Percentiles rank a stretch among this genome's conserved stretches.
Evolutionary conservation across 208 protist species (phyloP).

Genomic region (Trichomonas gallinae): DNA sequence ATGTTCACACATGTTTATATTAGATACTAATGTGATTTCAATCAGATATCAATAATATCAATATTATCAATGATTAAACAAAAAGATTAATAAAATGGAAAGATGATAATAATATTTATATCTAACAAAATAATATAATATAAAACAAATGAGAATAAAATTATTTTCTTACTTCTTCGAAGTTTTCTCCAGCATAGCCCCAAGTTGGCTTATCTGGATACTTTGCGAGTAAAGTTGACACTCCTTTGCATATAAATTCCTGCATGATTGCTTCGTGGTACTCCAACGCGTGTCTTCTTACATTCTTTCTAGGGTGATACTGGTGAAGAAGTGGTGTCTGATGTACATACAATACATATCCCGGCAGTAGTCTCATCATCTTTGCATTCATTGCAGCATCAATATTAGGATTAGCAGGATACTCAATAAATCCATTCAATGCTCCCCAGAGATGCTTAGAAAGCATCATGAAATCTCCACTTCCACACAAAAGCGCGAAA

Average conservation of each 20-base stretch:
- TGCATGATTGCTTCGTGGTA: background rate
- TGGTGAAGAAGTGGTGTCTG: background rate
- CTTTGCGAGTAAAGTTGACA: background rate
- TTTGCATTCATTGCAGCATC: background rate
- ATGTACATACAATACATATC: background rate
- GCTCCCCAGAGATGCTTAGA: background rate
- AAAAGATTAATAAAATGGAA: too few species aligned
- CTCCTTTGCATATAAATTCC: background rate
- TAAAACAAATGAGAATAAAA: background rate
- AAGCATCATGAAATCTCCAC: background rate
- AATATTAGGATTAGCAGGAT: background rate
- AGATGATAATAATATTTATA: too few species aligned
- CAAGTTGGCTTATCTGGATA: background rate
- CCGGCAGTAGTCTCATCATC: background rate
- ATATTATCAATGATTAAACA: too few species aligned
- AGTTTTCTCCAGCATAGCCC: background rate
- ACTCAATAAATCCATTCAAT: background rate
- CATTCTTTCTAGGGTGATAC: background rate
- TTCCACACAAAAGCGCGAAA: background rate
- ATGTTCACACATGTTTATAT: too few species aligned
- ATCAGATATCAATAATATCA: too few species aligned
- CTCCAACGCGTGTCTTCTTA: background rate
- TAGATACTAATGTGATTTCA: too few species aligned
- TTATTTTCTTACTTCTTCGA: background rate
- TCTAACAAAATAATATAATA: too few species aligned